phyloP scores from a whole-genome alignment of 1,284 basidiomycete species.

The Thelephora terrestris region DNA sequence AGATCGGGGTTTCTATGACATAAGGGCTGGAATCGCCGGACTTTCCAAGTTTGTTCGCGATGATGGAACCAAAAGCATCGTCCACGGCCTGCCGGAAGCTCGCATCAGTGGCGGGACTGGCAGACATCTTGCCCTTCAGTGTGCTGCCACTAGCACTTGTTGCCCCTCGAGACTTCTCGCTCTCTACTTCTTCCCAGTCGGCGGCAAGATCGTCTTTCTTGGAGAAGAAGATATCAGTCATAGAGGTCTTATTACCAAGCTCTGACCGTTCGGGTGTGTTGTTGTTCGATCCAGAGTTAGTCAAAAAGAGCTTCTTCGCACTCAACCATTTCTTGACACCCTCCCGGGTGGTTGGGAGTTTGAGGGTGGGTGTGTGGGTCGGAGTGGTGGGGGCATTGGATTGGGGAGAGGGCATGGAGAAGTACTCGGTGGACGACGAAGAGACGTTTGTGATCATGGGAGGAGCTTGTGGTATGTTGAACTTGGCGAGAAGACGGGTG shows the following conservation, averaged over 20 bases:
- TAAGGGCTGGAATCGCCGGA: neutral
- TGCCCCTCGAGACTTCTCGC: constrained; percentile 35
- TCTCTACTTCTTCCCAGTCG: constrained; percentile 55
- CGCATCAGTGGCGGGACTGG: constrained; percentile 4
- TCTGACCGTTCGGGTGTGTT: constrained; percentile 23
- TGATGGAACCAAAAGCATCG: neutral
- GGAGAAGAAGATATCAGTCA: constrained; percentile 48
- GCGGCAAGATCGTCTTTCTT: constrained; percentile 44
- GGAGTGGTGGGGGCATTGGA: constrained; percentile 1
- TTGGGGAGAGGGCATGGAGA: constrained; percentile 23
- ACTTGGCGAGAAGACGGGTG: constrained; percentile 46
- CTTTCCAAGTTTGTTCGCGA: neutral
- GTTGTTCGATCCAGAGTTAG: constrained; percentile 18
- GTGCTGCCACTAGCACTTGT: constrained; percentile 34
- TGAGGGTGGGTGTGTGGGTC: constrained; percentile 28
- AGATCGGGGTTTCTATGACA: neutral
- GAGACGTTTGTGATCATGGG: constrained; percentile 34
- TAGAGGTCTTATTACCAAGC: constrained; percentile 45
- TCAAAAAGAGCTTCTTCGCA: constrained; percentile 43
- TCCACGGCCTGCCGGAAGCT: constrained; percentile 1
- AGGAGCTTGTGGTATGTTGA: constrained; percentile 26
- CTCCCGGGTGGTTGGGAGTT: constrained; percentile 61
- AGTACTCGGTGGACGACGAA: constrained; percentile 38
- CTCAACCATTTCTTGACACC: constrained; percentile 71
- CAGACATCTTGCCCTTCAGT: constrained; percentile 18